phyloP scores from a whole-genome alignment of 257 asterid species.

The Ballota nigra region DNA sequence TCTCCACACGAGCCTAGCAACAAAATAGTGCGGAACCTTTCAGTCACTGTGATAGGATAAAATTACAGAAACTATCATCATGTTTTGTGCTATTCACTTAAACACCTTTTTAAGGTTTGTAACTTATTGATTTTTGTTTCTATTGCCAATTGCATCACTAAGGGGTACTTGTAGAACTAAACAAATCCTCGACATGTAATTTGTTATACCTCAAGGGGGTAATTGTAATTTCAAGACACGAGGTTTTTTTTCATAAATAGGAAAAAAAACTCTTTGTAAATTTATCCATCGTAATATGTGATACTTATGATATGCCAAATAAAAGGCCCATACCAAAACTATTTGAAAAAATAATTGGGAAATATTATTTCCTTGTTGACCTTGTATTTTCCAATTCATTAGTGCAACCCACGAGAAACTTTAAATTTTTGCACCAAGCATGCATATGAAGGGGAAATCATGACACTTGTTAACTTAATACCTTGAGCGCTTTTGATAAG shows the following conservation, averaged over 20 bases:
- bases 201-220: neutral
- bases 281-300: neutral
- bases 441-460: constrained; percentile 9
- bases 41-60: constrained; percentile 10
- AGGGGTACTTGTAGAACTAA: neutral
- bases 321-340: neutral
- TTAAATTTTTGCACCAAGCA: constrained; percentile 10
- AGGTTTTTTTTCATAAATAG: neutral
- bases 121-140: neutral
- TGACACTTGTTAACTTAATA: constrained; percentile 19
- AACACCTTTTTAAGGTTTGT: neutral
- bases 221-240: neutral
- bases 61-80: constrained; percentile 1
- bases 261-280: neutral
- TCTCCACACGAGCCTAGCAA: constrained; percentile 76
- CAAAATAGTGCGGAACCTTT: constrained; percentile 19
- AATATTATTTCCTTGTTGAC: neutral
- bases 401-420: neutral
- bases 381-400: constrained; percentile 9
- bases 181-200: neutral
- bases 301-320: neutral
- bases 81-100: neutral
- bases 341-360: neutral
- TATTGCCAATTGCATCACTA: neutral
- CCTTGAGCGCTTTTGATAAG: constrained; percentile 82